Evolutionary conservation across 1,139 yeast species (phyloP), one percentile per base, ranked within the genome.

Genomic region (Suhomyces kunorum): DNA sequence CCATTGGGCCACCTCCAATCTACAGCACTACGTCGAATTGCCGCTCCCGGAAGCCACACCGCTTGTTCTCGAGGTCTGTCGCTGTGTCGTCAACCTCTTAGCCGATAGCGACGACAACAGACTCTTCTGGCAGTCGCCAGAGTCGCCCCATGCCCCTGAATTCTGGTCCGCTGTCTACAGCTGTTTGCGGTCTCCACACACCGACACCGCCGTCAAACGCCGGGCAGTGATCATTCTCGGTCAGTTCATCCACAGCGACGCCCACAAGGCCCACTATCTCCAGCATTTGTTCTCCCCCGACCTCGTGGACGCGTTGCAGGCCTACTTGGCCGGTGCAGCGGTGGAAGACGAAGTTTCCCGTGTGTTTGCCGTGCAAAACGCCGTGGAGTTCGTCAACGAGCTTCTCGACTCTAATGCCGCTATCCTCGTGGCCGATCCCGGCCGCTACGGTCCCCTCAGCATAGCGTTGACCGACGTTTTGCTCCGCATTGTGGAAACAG

Each of bases 41-140:
- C 31, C 39, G 15, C 18, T 28, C 19, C 8, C 14, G 12, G 17
- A 28, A 2, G 11, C 32, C 3, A 34, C 25, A 2, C 37, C 29
- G 14, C 32, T 28, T 36, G 39, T 40, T 8, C 36, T 40, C 9
- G 43, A 42, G 12, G 36, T 40, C 23, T 24, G 27, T 15, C 23
- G 43, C 15, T 42, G 45, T 16, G 39, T 67, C 8, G 55, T 71
- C 42, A 71, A 71, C 41, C 52, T 62, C 38, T 50, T 63, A 31
- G 76, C 77, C 5, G 66, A 64, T 46, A 66, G 58, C 45, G 72
- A 66, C 38, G 40, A 39, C 7, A 71, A 71, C 50, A 42, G 76
- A 26, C 44, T 43, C 2, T 50, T 42, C 23, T 39, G 68, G 19
- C 48, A 51, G 34, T 30, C 39, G 22, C 26, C 28, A 13, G 13